Base-by-base conservation (phyloP, 106 monocot genomes). In the Cymbidium sinense region DNA sequence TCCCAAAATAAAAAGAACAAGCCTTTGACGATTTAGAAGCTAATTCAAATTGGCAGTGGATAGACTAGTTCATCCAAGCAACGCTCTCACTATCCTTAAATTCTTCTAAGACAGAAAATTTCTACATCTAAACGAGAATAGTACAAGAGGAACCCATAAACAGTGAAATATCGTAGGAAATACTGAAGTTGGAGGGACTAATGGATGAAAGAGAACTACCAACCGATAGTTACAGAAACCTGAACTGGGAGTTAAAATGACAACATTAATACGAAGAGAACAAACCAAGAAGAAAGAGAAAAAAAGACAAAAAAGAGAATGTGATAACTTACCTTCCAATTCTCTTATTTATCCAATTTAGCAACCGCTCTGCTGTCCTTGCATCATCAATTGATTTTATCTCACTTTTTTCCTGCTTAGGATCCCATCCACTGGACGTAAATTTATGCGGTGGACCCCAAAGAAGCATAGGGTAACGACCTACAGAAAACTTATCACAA, bases 291-390 rank as follows among this genome's bases (percentile, higher is more conserved):
- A n/a, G n/a, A n/a, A n/a, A n/a, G n/a, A n/a, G n/a, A n/a, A 20
- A 70, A 43, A 50, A 21, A 31, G 1, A 33, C 27, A 27, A 41
- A 39, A n/a, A 34, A 64, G 15, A 43, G 5, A 73, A 15, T 15
- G 21, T 36, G 37, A n/a, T 70, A 13, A 65, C 80, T 86, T 84
- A 67, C 96, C 96, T 94, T 70, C 88, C 91, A 43, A 94, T 81
- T 79, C 70, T 79, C 71, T 94, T 92, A 80, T 98, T 98, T 79
- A 98, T 98, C 91, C 91, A 98, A 80, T 87, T 87, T 52, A 98
- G 94, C 72, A 98, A 81, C 9, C 75, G 79, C 1, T 90, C 87
- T 73, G 96, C 89, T 61, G 96, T 98, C 70, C 90, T 89, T 79
- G 79, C 91, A 89, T 94, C 85, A 44, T 90, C 94, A 84, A 98